Percentiles rank a stretch among this genome's conserved stretches.
These are phyloP conservation scores for Cryphonectria carpinicola DNA, from an alignment of 2,329 filamentous ascomycete species.

Conservation along the genomic window DNA sequence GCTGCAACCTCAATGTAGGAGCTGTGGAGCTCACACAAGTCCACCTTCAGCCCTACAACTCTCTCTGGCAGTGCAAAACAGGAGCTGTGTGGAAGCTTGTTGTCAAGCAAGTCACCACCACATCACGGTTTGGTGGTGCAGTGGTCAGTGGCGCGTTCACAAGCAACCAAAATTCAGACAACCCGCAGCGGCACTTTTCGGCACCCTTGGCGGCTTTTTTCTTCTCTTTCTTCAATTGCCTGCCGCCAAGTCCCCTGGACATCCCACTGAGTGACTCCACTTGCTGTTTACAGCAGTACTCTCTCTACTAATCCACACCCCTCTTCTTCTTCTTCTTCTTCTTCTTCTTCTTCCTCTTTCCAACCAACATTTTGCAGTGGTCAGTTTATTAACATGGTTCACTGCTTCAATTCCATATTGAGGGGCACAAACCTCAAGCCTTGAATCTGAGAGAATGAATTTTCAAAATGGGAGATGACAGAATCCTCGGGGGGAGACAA, in stretches of 20 bases:
- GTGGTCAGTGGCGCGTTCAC: conserved; percentile 4
- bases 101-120: background rate
- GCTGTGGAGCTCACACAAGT: background rate
- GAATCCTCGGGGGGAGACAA: background rate
- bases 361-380: background rate
- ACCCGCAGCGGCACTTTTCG: background rate
- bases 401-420: background rate
- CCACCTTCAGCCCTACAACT: background rate
- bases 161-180: conserved; percentile 7
- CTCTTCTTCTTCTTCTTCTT: too few relatives aligned
- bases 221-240: background rate
- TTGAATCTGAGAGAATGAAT: background rate
- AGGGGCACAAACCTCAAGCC: background rate
- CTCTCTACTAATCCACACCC: too few relatives aligned
- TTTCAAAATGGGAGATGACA: background rate
- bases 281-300: too few relatives aligned
- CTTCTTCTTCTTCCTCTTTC: background rate
- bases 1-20: background rate
- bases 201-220: too few relatives aligned
- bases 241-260: background rate
- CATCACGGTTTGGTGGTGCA: background rate
- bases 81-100: background rate
- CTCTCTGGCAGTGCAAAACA: background rate
- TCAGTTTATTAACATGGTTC: background rate
- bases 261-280: background rate